Base-by-base conservation (phyloP, 2,329 filamentous ascomycete genomes). In the Ploettnerulaceae sp. region DNA sequence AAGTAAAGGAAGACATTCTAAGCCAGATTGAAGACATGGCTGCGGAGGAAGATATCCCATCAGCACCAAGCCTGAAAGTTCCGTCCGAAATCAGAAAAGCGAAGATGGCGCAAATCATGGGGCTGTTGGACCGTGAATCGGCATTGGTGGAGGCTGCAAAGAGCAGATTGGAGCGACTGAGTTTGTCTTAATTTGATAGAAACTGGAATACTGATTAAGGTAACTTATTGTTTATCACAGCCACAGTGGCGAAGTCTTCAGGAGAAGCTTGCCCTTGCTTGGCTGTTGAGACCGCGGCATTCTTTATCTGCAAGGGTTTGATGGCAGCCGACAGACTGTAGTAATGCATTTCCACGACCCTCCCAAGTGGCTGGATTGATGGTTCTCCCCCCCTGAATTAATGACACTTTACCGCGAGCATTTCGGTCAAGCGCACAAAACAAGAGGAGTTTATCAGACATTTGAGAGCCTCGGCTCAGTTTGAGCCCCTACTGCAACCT, bases 71-170 rank as follows among this genome's bases (percentile, higher is more conserved):
- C 41, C 26, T 64, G 4, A 59, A 60, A 47, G 77, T 84, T 44
- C 77, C 81, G 9, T 67, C 72, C 15, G 78, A 81, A 45, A 73
- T 85, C 48, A 72, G 81, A 48, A 77, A 73, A 65, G 75, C 71
- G 40, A 85, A 84, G 66, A 65, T 86, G 54, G 71, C 71, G 47
- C 76, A 84, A 61, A 79, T 87, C 17, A 79, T 79, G 65, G 67
- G 67, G 21, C 64, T 86, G 49, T 66, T 88, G 54, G 79, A 83
- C 47, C 70, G 83, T 21, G 82, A 88, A 66, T 77, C 77, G 36
- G 81, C 81, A 4, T 64, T 87, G 57, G 78, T 87, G 5, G 82
- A 86, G 56, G 82, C 79, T 17, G 75, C 85, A 17, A 80, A 75
- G 55, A 71, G 71, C 47, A 72, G 82, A 47, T 65, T 88, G 52